A percentile compares a stretch with the other conserved stretches of the same genome.
phyloP scores from a whole-genome alignment of 768 basidiomycete species.

The Erythrobasidium yunnanense region DNA sequence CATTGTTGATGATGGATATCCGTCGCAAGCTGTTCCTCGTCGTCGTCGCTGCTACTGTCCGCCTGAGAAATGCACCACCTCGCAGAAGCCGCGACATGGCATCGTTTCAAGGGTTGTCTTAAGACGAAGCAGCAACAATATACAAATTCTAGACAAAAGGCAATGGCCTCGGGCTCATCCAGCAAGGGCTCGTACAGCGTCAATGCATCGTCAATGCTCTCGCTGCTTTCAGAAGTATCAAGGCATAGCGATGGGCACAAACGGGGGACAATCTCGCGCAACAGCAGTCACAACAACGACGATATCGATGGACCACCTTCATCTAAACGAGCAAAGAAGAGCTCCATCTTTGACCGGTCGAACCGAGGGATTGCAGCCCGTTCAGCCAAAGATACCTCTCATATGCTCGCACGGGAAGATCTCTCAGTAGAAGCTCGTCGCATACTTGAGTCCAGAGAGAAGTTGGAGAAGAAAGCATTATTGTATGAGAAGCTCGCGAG shows the following conservation, averaged over 20 bases:
- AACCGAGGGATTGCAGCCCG: constrained; percentile 20
- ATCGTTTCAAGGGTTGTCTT: too few relatives aligned
- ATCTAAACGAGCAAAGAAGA: constrained; percentile 1
- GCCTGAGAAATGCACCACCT: too few relatives aligned
- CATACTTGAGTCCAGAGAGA: constrained; percentile 14
- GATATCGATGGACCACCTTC: not conserved
- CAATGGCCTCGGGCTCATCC: not conserved
- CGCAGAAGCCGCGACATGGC: too few relatives aligned
- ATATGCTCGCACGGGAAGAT: constrained; percentile 22
- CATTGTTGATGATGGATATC: not conserved
- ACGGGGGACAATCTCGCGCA: not conserved
- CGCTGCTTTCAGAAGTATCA: constrained; percentile 15
- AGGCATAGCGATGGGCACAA: constrained; percentile 13
- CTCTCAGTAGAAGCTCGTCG: constrained; percentile 9
- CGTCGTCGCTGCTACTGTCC: too few relatives aligned
- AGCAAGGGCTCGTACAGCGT: constrained; percentile 16
- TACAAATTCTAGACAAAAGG: too few relatives aligned
- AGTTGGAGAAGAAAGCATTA: constrained; percentile 34
- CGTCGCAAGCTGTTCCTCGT: too few relatives aligned
- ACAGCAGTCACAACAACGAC: not conserved
- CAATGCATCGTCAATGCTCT: constrained; percentile 24
- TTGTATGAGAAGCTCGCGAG: constrained; percentile 37
- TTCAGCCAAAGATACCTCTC: constrained; percentile 7
- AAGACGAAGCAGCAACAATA: too few relatives aligned
- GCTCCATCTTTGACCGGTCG: constrained; percentile 7